A percentile compares a stretch with the other conserved stretches of the same genome.
Conservation (phyloP, 2,329 filamentous ascomycete genomes). For the Graphilbum ipis-grandicollis region DNA sequence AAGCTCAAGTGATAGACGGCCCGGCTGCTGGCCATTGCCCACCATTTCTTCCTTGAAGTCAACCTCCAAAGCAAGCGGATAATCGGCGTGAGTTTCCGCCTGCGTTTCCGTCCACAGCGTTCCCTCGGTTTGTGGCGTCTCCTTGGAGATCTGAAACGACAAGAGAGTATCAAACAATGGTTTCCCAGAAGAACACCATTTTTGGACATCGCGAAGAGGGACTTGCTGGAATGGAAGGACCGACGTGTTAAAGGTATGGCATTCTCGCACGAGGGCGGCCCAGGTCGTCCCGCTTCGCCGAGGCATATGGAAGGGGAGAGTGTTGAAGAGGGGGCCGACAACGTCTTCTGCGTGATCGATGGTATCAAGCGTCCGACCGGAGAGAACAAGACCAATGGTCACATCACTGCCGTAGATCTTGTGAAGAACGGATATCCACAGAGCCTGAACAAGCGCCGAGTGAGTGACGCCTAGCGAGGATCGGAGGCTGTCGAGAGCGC, state of each 20-base stretch:
- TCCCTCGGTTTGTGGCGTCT: constrained; percentile 8
- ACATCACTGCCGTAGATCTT: constrained; percentile 26
- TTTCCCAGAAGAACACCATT: constrained; percentile 48
- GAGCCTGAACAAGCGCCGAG: constrained; percentile 62
- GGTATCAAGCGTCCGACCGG: constrained; percentile 58
- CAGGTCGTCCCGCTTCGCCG: constrained; percentile 26
- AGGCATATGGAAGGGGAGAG: constrained; percentile 48
- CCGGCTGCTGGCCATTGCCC: constrained; percentile 12
- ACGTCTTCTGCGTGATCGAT: constrained; percentile 46
- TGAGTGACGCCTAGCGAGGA: constrained; percentile 51
- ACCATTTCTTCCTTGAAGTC: constrained; percentile 24
- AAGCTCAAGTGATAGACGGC: constrained; percentile 17
- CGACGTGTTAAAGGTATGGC: constrained; percentile 54
- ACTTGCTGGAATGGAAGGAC: constrained; percentile 62
- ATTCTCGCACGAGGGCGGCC: constrained; percentile 39
- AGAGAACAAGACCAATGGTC: constrained; percentile 58
- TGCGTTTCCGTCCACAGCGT: constrained; percentile 37
- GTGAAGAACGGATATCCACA: constrained; percentile 50
- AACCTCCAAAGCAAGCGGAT: constrained; percentile 63
- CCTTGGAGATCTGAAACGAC: constrained; percentile 48
- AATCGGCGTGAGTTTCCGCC: constrained; percentile 38
- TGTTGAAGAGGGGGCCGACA: constrained; percentile 81
- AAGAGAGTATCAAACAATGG: constrained; percentile 68
- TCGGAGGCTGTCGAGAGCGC: constrained; percentile 32
- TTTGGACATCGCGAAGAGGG: constrained; percentile 61